Percentiles rank a stretch among this genome's conserved stretches.
Conservation (phyloP, 2,329 filamentous ascomycete species). For the Trichophaea hybrida region DNA sequence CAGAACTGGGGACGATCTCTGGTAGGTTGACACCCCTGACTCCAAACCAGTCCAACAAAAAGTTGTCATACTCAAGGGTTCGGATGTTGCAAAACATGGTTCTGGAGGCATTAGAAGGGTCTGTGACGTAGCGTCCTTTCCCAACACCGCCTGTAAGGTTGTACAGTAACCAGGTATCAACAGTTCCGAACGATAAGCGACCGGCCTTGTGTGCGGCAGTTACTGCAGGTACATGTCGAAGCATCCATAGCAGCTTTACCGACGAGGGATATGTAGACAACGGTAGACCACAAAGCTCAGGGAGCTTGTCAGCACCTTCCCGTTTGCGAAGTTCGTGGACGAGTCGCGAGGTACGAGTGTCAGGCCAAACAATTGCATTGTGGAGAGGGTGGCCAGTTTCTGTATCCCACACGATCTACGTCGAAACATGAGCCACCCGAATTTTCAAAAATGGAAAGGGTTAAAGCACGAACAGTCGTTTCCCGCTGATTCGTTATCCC, state of each 20-base stretch:
- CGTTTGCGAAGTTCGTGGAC: slow-evolving; percentile 61
- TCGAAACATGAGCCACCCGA: not conserved
- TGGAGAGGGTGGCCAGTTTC: slow-evolving; percentile 64
- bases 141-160: slow-evolving; percentile 60
- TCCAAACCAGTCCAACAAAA: slow-evolving; percentile 63
- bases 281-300: slow-evolving; percentile 61
- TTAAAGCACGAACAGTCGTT: slow-evolving; percentile 40
- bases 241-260: slow-evolving; percentile 71
- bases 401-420: slow-evolving; percentile 58
- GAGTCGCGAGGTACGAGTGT: slow-evolving; percentile 59
- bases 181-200: slow-evolving; percentile 67
- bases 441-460: not conserved
- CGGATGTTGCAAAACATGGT: slow-evolving; percentile 92
- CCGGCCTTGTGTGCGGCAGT: slow-evolving; percentile 61
- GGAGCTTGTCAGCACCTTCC: slow-evolving; percentile 53
- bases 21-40: slow-evolving; percentile 62
- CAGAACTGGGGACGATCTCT: slow-evolving; percentile 70
- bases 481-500: slow-evolving; percentile 87
- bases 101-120: slow-evolving; percentile 73
- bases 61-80: slow-evolving; percentile 65
- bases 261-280: slow-evolving; percentile 80
- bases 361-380: slow-evolving; percentile 82
- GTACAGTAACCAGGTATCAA: slow-evolving; percentile 80
- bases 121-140: slow-evolving; percentile 61
- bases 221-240: slow-evolving; percentile 56